Evolutionary conservation across 495 filamentous ascomycete species (phyloP).

Genomic region (Friedmanniomyces simplex): DNA sequence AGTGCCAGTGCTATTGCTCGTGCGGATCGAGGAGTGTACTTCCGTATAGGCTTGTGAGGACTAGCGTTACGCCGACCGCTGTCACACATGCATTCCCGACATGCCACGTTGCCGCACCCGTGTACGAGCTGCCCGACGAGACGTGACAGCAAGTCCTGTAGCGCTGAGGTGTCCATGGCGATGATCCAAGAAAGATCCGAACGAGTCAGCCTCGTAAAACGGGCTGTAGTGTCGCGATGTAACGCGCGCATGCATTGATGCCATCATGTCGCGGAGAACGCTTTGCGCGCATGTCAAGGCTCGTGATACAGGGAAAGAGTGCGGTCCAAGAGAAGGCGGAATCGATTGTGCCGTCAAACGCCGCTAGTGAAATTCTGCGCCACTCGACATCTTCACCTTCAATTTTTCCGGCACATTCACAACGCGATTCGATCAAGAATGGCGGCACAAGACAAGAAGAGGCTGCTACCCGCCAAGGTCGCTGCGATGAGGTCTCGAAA

Average conservation of each 20-base stretch:
- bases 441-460: constrained; percentile 19
- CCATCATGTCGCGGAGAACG: neutral
- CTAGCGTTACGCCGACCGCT: constrained; percentile 10
- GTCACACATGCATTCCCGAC: constrained; percentile 7
- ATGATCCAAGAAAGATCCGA: neutral
- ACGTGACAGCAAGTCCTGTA: constrained; percentile 3
- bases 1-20: constrained; percentile 12
- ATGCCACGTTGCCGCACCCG: constrained; percentile 14
- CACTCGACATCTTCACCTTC: neutral
- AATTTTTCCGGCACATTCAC: neutral
- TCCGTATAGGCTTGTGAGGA: constrained; percentile 1
- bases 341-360: neutral
- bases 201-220: neutral
- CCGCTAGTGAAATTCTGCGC: neutral
- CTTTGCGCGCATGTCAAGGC: too few species aligned
- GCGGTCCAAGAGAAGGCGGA: too few species aligned
- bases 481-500: constrained; percentile 25
- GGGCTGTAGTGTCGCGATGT: neutral
- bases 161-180: neutral
- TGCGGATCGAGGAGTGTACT: constrained; percentile 12
- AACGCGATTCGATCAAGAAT: neutral
- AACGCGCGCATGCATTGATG: neutral
- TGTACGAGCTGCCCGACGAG: constrained; percentile 11
- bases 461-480: constrained; percentile 17
- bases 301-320: too few species aligned